phyloP scores from a whole-genome alignment of 108 stramenopile genomes.

The Cyclotella kingstonii region DNA sequence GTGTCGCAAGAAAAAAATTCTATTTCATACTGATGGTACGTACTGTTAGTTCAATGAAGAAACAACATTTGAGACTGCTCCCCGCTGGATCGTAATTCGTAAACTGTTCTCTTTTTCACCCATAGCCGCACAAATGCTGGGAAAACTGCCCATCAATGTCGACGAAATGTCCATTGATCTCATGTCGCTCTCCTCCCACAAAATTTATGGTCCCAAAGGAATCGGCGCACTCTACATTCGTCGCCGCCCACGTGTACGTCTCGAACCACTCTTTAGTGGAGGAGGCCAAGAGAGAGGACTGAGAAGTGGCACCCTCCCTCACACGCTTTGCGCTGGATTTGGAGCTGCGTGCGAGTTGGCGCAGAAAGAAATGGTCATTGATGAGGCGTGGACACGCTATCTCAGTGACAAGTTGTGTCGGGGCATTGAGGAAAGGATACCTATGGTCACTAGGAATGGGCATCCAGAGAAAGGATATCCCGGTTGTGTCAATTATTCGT shows the following conservation, averaged over 20 bases:
- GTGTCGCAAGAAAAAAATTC: slow-evolving; percentile 89
- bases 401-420: slow-evolving; percentile 75
- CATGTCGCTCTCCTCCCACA: slow-evolving; percentile 96
- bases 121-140: slow-evolving; percentile 94
- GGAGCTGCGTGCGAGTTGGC: slow-evolving; percentile 92
- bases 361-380: slow-evolving; percentile 82
- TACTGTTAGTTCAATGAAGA: too few relatives aligned
- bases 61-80: too few relatives aligned
- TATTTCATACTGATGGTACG: slow-evolving; percentile 94
- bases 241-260: slow-evolving; percentile 92
- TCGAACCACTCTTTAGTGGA: slow-evolving; percentile 96
- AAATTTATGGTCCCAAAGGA: slow-evolving; percentile 99
- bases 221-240: slow-evolving; percentile 96
- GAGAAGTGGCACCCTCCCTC: slow-evolving; percentile 87
- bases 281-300: slow-evolving; percentile 99
- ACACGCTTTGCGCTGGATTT: slow-evolving; percentile 90
- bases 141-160: slow-evolving; percentile 97
- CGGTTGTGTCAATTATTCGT: slow-evolving; percentile 97
- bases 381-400: slow-evolving; percentile 72
- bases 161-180: slow-evolving; percentile 93
- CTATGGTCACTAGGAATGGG: slow-evolving; percentile 92
- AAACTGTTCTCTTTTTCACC: too few relatives aligned
- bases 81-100: neutral
- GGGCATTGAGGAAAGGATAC: slow-evolving; percentile 84
- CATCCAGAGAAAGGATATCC: slow-evolving; percentile 86